Evolutionary conservation across 805 yeast genomes (phyloP), one percentile per base, ranked within the genome.

Genomic region (Brettanomyces bruxellensis): DNA sequence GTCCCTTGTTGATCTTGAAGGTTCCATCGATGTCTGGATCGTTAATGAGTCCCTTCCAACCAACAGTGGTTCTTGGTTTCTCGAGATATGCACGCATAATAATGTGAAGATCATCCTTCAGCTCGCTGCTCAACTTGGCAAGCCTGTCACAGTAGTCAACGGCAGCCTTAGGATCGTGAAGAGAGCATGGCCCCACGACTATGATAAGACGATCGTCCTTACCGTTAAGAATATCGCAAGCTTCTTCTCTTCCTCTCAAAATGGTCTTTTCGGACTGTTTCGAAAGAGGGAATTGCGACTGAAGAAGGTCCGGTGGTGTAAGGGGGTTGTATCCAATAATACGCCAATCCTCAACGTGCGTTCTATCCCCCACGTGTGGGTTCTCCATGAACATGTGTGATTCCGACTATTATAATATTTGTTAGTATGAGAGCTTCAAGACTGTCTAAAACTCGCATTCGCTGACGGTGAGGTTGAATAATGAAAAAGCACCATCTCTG

Each of bases 1-100:
- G 76, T 58, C 99, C 99, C 69, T 91, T 90, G 74, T 91, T 91
- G 65, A 91, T 91, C 58, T 89, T 80, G 80, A 86, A 91, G 45
- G 95, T 75, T 50, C 87, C 87, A 66, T 91, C 95, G 57, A 91
- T 83, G 59, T 93, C 96, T 32, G 99, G 99, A 66, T 91, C 99
- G 64, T 91, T 91, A 59, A 91, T 93, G 55, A 91, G 75, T 56
- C 99, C 99, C 70, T 91, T 91, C 99, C 99, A 91, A 49, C 99
- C 99, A 41, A 93, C 98, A 28, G 98, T 91, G 44, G 99, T 91
- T 70, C 99, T 81, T 57, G 99, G 99, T 69, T 91, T 91, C 67
- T 91, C 99, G 60, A 93, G 75, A 72, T 93, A 93, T 3, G 98
- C 98, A 70, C 99, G 82, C 99, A 93, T 93, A 51, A 93, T 83